phyloP scores from a whole-genome alignment of 176 grass and related monocot species.

The Phoenix roebelenii region DNA sequence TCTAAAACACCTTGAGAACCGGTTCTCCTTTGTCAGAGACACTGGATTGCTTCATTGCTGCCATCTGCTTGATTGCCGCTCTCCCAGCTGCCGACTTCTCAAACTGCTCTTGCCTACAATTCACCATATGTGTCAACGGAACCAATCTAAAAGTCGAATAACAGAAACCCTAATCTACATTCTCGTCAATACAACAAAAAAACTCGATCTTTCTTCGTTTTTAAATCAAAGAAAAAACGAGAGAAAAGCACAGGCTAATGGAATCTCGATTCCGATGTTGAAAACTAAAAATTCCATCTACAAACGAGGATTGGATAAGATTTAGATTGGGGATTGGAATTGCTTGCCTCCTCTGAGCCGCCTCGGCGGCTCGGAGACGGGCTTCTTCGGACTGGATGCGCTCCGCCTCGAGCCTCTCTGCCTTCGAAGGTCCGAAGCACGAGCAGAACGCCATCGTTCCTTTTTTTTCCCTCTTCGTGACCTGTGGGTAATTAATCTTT shows the following conservation, averaged over 20 bases:
- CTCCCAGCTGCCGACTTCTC: conserved; percentile 79
- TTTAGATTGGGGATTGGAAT: neutral
- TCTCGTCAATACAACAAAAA: no score
- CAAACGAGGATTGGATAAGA: no score
- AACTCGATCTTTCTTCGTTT: no score
- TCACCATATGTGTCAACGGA: no score
- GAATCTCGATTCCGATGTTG: no score
- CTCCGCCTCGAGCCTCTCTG: conserved; percentile 39
- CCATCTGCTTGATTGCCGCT: conserved; percentile 76
- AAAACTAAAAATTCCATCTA: no score
- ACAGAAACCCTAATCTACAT: no score
- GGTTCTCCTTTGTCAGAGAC: conserved; percentile 61
- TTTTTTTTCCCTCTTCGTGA: neutral
- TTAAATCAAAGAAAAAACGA: no score
- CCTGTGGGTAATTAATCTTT: no score
- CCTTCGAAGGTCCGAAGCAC: conserved; percentile 62
- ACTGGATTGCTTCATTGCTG: conserved; percentile 67
- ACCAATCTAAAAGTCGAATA: no score
- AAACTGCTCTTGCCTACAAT: conserved; percentile 59
- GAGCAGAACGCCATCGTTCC: conserved; percentile 55
- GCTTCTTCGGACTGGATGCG: conserved; percentile 62
- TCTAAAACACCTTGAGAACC: conserved; percentile 58
- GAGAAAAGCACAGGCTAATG: no score
- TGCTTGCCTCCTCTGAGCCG: conserved; percentile 66
- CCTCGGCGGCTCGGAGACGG: conserved; percentile 67